Evolutionary conservation across 2,329 filamentous ascomycete species (phyloP).

Genomic region (Microdochium trichocladiopsis): DNA sequence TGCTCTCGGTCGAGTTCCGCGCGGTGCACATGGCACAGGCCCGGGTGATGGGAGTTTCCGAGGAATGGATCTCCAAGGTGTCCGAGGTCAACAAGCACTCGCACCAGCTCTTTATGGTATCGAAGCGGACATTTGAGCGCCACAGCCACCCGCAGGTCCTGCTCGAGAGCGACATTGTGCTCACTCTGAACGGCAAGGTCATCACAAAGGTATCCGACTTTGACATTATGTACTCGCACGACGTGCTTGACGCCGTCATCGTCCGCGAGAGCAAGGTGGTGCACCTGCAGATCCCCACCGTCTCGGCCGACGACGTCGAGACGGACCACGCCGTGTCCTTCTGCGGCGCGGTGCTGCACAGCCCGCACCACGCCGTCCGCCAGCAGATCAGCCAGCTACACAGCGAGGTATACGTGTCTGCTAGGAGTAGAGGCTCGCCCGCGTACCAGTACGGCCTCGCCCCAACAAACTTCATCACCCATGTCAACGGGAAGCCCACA

Average conservation of each 20-base stretch:
- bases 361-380: constrained; percentile 89
- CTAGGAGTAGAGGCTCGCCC: constrained; percentile 74
- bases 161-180: constrained; percentile 84
- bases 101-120: constrained; percentile 97
- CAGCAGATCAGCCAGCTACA: constrained; percentile 97
- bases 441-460: constrained; percentile 87
- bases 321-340: constrained; percentile 89
- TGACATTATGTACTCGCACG: constrained; percentile 92
- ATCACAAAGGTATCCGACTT: constrained; percentile 91
- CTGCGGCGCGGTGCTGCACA: constrained; percentile 88
- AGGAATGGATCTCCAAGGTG: constrained; percentile 92
- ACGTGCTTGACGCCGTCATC: constrained; percentile 75
- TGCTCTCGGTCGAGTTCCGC: constrained; percentile 90
- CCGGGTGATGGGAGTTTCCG: constrained; percentile 91
- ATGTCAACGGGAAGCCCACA: constrained; percentile 84
- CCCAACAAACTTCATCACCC: constrained; percentile 95
- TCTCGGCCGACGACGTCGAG: constrained; percentile 83
- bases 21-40: constrained; percentile 96
- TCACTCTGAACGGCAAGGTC: constrained; percentile 84
- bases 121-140: constrained; percentile 72
- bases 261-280: constrained; percentile 80
- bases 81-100: constrained; percentile 82
- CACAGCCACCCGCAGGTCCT: constrained; percentile 48
- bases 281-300: constrained; percentile 70
- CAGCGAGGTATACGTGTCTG: constrained; percentile 92